Evolutionary conservation across 306 rosid species (phyloP).

Genomic region (Cicer yamashitae): DNA sequence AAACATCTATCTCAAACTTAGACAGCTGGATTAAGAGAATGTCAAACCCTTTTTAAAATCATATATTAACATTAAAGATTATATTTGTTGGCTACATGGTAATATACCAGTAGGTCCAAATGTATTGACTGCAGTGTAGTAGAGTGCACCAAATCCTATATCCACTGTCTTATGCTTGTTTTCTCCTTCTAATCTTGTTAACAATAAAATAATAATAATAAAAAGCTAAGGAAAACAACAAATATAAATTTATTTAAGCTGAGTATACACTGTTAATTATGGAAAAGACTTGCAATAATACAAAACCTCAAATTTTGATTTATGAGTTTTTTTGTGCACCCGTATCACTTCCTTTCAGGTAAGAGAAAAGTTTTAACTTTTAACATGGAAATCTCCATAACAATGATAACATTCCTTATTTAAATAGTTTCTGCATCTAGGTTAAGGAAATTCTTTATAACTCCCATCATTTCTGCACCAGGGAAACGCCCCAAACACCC

Average conservation of each 20-base stretch:
- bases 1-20: too few relatives aligned
- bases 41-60: too few relatives aligned
- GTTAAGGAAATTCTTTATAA: constrained; percentile 68
- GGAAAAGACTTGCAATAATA: constrained; percentile 25
- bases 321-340: background rate
- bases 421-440: constrained; percentile 48
- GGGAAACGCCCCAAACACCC: constrained; percentile 96
- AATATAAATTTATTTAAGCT: background rate
- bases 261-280: constrained; percentile 32
- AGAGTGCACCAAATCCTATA: too few relatives aligned
- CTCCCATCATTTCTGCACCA: constrained; percentile 96
- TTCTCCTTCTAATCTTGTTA: background rate
- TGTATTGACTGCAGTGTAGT: too few relatives aligned
- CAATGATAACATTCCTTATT: constrained; percentile 22
- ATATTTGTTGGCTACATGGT: too few relatives aligned
- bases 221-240: background rate
- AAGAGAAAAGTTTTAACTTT: constrained; percentile 24
- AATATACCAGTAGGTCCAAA: too few relatives aligned
- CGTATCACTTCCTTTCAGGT: constrained; percentile 16
- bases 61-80: too few relatives aligned
- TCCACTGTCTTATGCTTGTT: too few relatives aligned
- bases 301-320: constrained; percentile 30
- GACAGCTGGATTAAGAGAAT: too few relatives aligned
- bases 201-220: background rate
- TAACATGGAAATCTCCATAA: constrained; percentile 31